Conservation (phyloP, 306 rosid genomes). For the Oemleria cerasiformis region DNA sequence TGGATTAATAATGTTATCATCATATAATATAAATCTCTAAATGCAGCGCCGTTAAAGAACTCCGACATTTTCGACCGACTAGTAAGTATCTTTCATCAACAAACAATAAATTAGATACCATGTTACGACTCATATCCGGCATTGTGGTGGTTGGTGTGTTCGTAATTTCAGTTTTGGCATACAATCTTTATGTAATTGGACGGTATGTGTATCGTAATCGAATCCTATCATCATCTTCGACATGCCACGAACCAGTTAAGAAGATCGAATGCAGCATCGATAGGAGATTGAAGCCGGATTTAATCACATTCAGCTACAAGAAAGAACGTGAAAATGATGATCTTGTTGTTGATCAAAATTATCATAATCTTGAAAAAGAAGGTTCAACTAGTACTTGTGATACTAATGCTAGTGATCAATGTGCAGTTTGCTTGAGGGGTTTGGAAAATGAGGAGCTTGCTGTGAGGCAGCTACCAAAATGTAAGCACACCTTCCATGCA, state of each 20-base stretch:
- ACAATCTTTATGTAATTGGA: background rate
- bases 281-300: conserved; percentile 5
- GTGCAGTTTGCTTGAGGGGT: conserved; percentile 23
- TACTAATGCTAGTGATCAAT: background rate
- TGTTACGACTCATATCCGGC: conserved; percentile 13
- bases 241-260: background rate
- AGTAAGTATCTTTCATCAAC: too few species aligned
- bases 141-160: conserved; percentile 10
- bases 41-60: background rate
- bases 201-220: conserved; percentile 9
- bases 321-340: conserved; percentile 5
- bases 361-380: background rate
- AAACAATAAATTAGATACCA: background rate
- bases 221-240: background rate
- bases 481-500: conserved; percentile 31
- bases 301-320: conserved; percentile 15
- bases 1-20: too few species aligned
- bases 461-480: conserved; percentile 22
- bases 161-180: background rate
- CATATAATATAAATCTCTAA: background rate
- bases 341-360: background rate
- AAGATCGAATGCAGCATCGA: background rate
- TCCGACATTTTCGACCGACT: background rate
- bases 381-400: background rate
- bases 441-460: conserved; percentile 21